These are phyloP conservation scores for Peltaster fructicola DNA, from an alignment of 2,329 filamentous ascomycete genomes.

Conservation along the genomic window DNA sequence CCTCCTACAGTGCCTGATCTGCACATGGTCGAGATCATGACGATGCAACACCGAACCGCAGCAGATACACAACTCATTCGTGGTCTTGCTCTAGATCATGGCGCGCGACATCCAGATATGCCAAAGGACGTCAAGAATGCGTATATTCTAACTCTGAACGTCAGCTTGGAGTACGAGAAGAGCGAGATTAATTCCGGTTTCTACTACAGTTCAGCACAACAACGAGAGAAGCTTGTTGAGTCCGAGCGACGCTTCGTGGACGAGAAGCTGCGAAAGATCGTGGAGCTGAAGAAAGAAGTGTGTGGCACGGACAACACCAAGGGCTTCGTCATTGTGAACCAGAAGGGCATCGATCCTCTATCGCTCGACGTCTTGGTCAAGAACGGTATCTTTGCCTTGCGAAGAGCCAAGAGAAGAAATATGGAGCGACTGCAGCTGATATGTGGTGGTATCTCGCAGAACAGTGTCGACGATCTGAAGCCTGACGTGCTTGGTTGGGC, in stretches of 20 bases:
- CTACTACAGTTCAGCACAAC: slow-evolving; percentile 94
- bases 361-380: slow-evolving; percentile 93
- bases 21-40: slow-evolving; percentile 99
- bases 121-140: slow-evolving; percentile 92
- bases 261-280: slow-evolving; percentile 90
- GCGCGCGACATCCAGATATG: slow-evolving; percentile 95
- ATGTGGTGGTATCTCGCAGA: slow-evolving; percentile 79
- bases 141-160: slow-evolving; percentile 85
- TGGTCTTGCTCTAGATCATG: slow-evolving; percentile 84
- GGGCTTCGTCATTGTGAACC: slow-evolving; percentile 94
- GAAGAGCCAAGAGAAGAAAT: slow-evolving; percentile 91
- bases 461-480: slow-evolving; percentile 85
- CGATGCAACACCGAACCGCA: slow-evolving; percentile 95
- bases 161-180: slow-evolving; percentile 97
- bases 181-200: slow-evolving; percentile 98
- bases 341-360: slow-evolving; percentile 95
- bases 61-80: slow-evolving; percentile 92
- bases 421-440: slow-evolving; percentile 96
- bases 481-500: slow-evolving; percentile 89
- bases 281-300: slow-evolving; percentile 93
- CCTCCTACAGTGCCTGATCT: slow-evolving; percentile 81
- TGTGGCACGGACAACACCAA: slow-evolving; percentile 88
- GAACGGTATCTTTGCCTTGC: slow-evolving; percentile 89
- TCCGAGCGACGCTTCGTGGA: slow-evolving; percentile 93
- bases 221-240: slow-evolving; percentile 94